These are phyloP conservation scores for Ophiobolus disseminans DNA, from an alignment of 2,329 filamentous ascomycete species.

Conservation along the genomic window DNA sequence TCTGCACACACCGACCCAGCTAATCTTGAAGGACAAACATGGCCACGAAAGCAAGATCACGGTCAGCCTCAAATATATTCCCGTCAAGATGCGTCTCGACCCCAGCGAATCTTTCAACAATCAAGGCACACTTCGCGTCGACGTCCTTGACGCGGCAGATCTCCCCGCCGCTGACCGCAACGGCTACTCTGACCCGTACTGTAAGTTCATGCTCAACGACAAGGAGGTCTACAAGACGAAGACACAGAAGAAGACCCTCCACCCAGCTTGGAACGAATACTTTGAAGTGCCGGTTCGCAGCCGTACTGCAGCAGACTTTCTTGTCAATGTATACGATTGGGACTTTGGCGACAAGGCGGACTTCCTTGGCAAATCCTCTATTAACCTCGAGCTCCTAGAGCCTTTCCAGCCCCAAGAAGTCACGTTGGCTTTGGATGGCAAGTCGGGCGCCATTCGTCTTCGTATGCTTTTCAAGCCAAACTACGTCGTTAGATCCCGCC, in stretches of 20 bases:
- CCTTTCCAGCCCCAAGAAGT: conserved; percentile 84
- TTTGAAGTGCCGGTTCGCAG: conserved; percentile 87
- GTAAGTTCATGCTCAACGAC: conserved; percentile 89
- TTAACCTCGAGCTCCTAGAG: conserved; percentile 80
- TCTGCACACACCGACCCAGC: conserved; percentile 85
- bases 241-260: conserved; percentile 93
- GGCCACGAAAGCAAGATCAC: conserved; percentile 80
- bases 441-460: conserved; percentile 82
- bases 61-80: conserved; percentile 93
- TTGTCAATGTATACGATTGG: conserved; percentile 88
- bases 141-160: conserved; percentile 83
- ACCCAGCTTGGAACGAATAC: conserved; percentile 94
- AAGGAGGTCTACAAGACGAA: conserved; percentile 95
- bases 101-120: conserved; percentile 98
- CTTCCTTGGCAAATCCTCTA: conserved; percentile 77
- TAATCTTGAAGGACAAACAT: conserved; percentile 79
- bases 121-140: conserved; percentile 93
- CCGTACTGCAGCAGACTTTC: conserved; percentile 83
- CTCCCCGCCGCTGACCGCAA: conserved; percentile 95
- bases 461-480: conserved; percentile 91
- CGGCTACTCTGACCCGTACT: conserved; percentile 96
- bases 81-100: conserved; percentile 91
- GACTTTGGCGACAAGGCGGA: conserved; percentile 97
- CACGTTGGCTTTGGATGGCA: conserved; percentile 79
- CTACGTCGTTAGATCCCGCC: conserved; percentile 84